Base-by-base conservation (phyloP, 192 early-diverging fungal genomes). In the Podila epicladia region DNA sequence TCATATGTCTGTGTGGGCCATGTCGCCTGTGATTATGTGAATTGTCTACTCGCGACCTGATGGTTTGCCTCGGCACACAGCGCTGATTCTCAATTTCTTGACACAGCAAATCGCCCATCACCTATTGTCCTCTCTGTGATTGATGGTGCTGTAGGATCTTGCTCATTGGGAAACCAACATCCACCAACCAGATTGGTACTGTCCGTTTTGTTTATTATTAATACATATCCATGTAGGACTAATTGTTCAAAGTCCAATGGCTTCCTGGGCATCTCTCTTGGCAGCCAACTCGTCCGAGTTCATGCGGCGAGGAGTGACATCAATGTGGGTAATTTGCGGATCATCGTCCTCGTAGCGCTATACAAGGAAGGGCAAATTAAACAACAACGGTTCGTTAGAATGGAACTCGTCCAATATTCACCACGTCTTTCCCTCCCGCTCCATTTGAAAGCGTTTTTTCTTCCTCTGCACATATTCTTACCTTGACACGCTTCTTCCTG, bases 291-390 rank as follows among this genome's bases (percentile, higher is more conserved):
- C 76, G 29, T 80, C 76, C 33, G 76, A 80, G 55, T 72, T 80
- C 76, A 80, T 80, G 38, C 62, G 65, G 50, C 76, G 76, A 48
- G 65, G 17, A 26, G 66, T 80, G 28, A 72, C 76, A 59, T 80
- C 76, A 58, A 80, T 72, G 59, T 80, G 31, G 22, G 76, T 72
- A 22, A 80, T 80, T n/a, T 70, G 70, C 51, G 76, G 70, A 50
- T 80, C 76, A 28, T 80, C 70, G 29, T 80, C 76, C 60, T 80
- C 76, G 58, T 80, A 80, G 8, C 70, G 76, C 76, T 80, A 64
- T 58, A 17, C 49, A 38, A 35, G 0, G 13, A 2, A 26, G 7
- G 53, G 11, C 12, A 32, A 31, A 19, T 53, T 6, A 22, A 38
- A 26, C 0, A 60, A 22, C 3, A 15, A 12, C 2, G n/a, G 37